A percentile compares a stretch with the other conserved stretches of the same genome.
Evolutionary conservation across 2,329 filamentous ascomycete genomes (phyloP).

Genomic region (Fusarium heterosporum): DNA sequence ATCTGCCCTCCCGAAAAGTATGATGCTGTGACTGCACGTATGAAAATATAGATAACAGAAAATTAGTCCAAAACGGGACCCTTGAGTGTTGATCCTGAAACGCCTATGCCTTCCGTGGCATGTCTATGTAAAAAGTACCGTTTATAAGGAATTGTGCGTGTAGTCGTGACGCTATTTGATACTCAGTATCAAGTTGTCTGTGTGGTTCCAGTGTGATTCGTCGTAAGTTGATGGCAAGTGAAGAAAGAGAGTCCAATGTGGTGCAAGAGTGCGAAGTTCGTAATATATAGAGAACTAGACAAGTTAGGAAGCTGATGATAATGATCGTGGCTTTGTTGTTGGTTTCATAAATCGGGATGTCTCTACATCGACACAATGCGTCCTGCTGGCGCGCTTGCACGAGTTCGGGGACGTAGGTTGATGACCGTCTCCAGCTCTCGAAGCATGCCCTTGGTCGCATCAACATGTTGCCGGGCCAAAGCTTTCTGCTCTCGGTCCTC

Average conservation of each 20-base stretch:
- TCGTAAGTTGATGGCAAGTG: slow-evolving; percentile 30
- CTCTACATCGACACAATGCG: slow-evolving; percentile 60
- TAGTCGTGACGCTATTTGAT: slow-evolving; percentile 39
- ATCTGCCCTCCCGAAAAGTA: not conserved
- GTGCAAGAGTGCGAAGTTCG: not conserved
- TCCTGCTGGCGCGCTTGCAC: slow-evolving; percentile 53
- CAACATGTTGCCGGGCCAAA: slow-evolving; percentile 76
- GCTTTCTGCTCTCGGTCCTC: slow-evolving; percentile 85
- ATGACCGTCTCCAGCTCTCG: slow-evolving; percentile 94
- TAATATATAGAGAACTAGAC: slow-evolving; percentile 8
- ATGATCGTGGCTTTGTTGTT: slow-evolving; percentile 21
- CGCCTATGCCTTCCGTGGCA: slow-evolving; percentile 31
- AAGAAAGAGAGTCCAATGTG: slow-evolving; percentile 9
- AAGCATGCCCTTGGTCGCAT: slow-evolving; percentile 90
- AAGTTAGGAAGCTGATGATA: slow-evolving; percentile 13
- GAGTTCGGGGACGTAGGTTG: slow-evolving; percentile 60
- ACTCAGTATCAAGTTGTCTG: slow-evolving; percentile 30
- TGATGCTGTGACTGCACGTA: not conserved
- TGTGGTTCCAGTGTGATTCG: slow-evolving; percentile 19
- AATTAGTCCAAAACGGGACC: slow-evolving; percentile 16
- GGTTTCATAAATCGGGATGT: slow-evolving; percentile 10
- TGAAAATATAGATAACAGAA: not conserved
- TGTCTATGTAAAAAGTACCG: slow-evolving; percentile 33
- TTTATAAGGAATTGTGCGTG: slow-evolving; percentile 33
- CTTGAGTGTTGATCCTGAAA: slow-evolving; percentile 6